Evolutionary conservation across 148 eudicot species (phyloP).

Genomic region (Dysphania ambrosioides): DNA sequence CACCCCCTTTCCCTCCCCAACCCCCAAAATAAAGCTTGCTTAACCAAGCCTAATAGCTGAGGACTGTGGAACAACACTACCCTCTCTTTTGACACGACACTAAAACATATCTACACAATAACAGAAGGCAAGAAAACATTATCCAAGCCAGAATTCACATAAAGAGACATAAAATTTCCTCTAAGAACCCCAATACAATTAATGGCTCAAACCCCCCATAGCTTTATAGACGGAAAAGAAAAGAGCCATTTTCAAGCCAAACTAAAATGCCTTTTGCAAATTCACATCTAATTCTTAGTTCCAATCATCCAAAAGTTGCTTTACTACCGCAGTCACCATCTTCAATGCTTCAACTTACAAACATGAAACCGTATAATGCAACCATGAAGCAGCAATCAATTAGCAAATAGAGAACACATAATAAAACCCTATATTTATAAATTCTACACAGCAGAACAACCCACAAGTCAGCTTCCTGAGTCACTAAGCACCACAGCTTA

Average conservation of each 20-base stretch:
- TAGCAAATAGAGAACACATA: no score
- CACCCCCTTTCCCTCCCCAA: no score
- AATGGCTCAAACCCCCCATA: neutral
- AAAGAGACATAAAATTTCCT: neutral
- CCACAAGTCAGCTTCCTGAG: neutral
- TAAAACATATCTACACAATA: neutral
- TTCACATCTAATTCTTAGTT: neutral
- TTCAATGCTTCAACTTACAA: neutral
- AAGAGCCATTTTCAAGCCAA: neutral
- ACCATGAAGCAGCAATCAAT: neutral
- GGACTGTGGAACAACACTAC: no score
- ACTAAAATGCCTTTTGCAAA: neutral
- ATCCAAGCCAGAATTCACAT: neutral
- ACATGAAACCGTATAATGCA: neutral
- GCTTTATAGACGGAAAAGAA: neutral
- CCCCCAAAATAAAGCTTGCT: no score
- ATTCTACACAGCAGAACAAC: neutral
- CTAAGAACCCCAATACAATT: no score
- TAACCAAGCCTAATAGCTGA: no score
- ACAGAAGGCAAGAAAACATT: neutral
- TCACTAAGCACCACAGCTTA: neutral
- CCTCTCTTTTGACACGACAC: neutral
- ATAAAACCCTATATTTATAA: no score
- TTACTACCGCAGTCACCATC: neutral
- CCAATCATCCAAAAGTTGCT: neutral